These are phyloP conservation scores for Spiraea crenata DNA, from an alignment of 331 rosid species.

Conservation along the genomic window DNA sequence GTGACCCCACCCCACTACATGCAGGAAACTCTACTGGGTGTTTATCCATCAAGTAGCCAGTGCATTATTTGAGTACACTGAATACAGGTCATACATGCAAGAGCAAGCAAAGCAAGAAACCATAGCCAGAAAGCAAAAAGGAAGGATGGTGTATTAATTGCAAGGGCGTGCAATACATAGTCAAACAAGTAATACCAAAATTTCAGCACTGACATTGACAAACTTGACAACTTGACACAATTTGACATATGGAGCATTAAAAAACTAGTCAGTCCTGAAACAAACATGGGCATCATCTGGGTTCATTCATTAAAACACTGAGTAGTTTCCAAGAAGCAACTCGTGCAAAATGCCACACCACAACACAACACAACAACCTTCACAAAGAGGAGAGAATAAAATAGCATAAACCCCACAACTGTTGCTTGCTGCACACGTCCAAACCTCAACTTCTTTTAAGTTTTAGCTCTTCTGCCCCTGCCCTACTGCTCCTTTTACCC, in stretches of 20 bases:
- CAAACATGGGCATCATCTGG: slow-evolving; percentile 21
- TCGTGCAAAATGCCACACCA: slow-evolving; percentile 38
- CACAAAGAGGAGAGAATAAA: not conserved
- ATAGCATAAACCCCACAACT: slow-evolving; percentile 7
- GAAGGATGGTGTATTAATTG: not conserved
- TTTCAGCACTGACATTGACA: slow-evolving; percentile 21
- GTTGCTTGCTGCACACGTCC: not conserved
- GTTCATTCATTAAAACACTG: slow-evolving; percentile 26
- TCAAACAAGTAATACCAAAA: slow-evolving; percentile 23
- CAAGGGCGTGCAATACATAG: slow-evolving; percentile 20
- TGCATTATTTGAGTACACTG: too few relatives aligned
- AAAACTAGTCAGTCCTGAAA: slow-evolving; percentile 27
- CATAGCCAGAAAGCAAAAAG: not conserved
- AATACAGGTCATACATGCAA: not conserved
- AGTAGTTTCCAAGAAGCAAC: slow-evolving; percentile 23
- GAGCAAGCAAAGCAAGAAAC: not conserved
- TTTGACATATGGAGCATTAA: not conserved
- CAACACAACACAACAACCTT: not conserved
- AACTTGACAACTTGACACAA: too few relatives aligned
- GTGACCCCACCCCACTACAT: not conserved
- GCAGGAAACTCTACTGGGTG: not conserved
- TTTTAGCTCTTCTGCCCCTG: not conserved
- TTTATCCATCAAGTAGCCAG: too few relatives aligned
- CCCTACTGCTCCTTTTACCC: not conserved
- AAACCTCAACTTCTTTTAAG: not conserved